These are phyloP conservation scores for Umbelopsis sp. DNA, from an alignment of 371 early-diverging fungal species.

Conservation along the genomic window DNA sequence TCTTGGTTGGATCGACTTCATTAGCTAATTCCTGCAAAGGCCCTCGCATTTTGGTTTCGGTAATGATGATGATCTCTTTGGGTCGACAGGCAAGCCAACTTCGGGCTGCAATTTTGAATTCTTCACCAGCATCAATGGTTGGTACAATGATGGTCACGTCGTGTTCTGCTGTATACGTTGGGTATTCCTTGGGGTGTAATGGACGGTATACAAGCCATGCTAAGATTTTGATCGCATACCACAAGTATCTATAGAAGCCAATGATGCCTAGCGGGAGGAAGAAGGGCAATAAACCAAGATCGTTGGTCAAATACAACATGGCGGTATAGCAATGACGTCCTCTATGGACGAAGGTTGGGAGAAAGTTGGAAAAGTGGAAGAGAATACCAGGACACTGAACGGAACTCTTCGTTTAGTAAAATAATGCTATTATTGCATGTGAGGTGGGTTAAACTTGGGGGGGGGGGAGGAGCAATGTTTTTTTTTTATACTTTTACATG, in stretches of 20 bases:
- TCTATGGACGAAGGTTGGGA: neutral
- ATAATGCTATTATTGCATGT: too few relatives aligned
- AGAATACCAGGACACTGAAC: neutral
- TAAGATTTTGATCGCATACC: slow-evolving; percentile 54
- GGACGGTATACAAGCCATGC: slow-evolving; percentile 45
- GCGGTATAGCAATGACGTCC: neutral
- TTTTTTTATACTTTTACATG: too few relatives aligned
- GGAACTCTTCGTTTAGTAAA: too few relatives aligned
- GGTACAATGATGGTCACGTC: slow-evolving; percentile 66
- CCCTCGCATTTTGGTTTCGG: slow-evolving; percentile 43
- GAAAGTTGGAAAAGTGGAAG: neutral
- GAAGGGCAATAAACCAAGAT: slow-evolving; percentile 46
- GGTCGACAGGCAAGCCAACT: slow-evolving; percentile 59
- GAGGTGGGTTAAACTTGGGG: too few relatives aligned
- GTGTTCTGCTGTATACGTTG: slow-evolving; percentile 41
- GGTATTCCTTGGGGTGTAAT: slow-evolving; percentile 38
- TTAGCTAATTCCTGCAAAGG: slow-evolving; percentile 44
- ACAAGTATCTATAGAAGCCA: slow-evolving; percentile 63
- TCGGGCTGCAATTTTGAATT: slow-evolving; percentile 58
- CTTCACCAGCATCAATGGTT: slow-evolving; percentile 65
- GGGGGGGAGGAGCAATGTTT: too few relatives aligned
- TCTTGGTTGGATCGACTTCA: slow-evolving; percentile 37
- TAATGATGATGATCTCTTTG: slow-evolving; percentile 51
- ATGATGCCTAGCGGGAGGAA: slow-evolving; percentile 63
- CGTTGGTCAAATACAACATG: slow-evolving; percentile 63